phyloP scores from a whole-genome alignment of 805 yeast genomes.

The Candida suzukii region DNA sequence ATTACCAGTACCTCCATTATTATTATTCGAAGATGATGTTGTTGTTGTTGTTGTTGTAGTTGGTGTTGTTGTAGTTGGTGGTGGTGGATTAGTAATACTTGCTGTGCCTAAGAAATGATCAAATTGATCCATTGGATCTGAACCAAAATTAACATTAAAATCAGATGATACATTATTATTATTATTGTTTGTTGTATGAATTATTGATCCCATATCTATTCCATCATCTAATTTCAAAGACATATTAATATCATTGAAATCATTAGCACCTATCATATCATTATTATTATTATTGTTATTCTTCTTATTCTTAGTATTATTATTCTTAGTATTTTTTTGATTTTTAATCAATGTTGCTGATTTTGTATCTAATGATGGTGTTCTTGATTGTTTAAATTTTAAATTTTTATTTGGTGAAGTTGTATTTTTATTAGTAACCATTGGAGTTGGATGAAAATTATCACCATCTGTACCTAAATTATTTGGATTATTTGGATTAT shows the following conservation, averaged over 20 bases:
- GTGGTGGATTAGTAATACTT: too few species aligned
- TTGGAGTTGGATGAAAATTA: conserved; percentile 40
- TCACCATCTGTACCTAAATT: conserved; percentile 34
- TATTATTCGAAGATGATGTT: neutral
- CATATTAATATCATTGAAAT: neutral
- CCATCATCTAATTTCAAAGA: neutral
- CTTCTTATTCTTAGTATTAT: neutral
- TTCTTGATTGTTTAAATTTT: neutral
- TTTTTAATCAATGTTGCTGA: neutral
- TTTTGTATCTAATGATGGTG: neutral
- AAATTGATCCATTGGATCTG: conserved; percentile 2
- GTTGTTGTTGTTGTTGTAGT: conserved; percentile 1
- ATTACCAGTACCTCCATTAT: conserved; percentile 3
- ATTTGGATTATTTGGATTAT: conserved; percentile 7
- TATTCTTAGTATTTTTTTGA: conserved; percentile 3
- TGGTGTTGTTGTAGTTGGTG: conserved; percentile 1
- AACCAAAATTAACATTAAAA: neutral
- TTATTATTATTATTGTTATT: neutral
- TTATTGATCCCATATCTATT: neutral
- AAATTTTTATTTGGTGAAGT: conserved; percentile 1
- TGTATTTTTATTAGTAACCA: conserved; percentile 12
- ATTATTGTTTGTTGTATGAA: neutral
- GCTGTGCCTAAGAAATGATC: too few species aligned
- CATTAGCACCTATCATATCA: neutral
- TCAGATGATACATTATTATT: neutral